Evolutionary conservation across 345 rosid genomes (phyloP), one percentile per base, ranked within the genome.

Genomic region (Microthlaspi erraticum): DNA sequence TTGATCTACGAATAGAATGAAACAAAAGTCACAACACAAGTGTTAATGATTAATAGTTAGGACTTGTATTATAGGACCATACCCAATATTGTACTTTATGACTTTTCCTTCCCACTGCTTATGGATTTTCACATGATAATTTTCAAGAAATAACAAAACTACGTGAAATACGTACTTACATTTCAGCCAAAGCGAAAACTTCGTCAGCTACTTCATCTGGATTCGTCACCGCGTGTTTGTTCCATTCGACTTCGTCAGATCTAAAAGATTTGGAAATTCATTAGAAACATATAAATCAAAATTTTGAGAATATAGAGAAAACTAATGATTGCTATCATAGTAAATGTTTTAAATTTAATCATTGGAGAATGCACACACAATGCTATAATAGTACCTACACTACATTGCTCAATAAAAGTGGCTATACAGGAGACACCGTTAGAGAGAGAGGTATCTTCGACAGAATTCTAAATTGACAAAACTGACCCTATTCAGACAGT

Each of bases 171-270:
- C 16, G 16, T 57, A 53, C 96, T 39, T 79, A 92, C 98, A 80
- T 85, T 53, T 83, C 87, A 56, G 80, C 89, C 80, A 84, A 73
- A 33, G 86, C 41, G 68, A 73, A 77, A 60, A 90, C 88, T 74
- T 87, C 89, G 7, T 86, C 68, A 23, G 83, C 91, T n/a, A 88
- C 82, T 43, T 79, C 74, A 39, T 88, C 96, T n/a, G 97, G 98
- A 73, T 88, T 80, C 17, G 78, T 76, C 49, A 87, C 90, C 3
- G 98, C 93, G 71, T 90, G 86, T 76, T 77, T 73, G 74, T 83
- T 83, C 85, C 75, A 68, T 42, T 79, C 85, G 10, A 6, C 73
- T 46, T 72, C 83, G 39, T 73, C 77, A 36, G 50, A 57, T 72
- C 84, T 81, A 77, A 12, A 11, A 44, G 62, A 38, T 32, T 26